Percentiles rank a stretch among this genome's conserved stretches.
Evolutionary conservation across 140 eudicot species (phyloP).

Genomic region (Stevia rebaudiana): DNA sequence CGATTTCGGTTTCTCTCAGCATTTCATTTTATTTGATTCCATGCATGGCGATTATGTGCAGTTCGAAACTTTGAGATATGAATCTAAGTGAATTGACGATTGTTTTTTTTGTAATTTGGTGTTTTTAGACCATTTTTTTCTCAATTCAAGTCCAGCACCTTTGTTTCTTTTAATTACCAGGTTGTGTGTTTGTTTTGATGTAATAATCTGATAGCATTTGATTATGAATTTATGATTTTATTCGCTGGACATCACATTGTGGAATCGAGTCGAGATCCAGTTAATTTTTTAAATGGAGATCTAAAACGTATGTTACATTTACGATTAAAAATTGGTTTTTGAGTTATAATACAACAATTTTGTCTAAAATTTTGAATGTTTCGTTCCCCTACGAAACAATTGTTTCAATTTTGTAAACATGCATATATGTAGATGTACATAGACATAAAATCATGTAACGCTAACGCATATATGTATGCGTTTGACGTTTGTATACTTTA

Average conservation of each 20-base stretch:
- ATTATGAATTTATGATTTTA: neutral
- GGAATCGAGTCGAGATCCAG: constrained; percentile 10
- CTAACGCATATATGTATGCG: neutral
- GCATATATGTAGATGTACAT: neutral
- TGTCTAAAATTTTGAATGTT: neutral
- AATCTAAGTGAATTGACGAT: constrained; percentile 14
- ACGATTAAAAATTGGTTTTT: neutral
- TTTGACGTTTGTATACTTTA: no score
- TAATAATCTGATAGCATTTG: constrained; percentile 5
- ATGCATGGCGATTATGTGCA: constrained; percentile 12
- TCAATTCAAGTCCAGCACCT: neutral
- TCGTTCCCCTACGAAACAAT: neutral
- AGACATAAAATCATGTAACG: neutral
- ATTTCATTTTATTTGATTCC: neutral
- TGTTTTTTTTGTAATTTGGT: neutral
- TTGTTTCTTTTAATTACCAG: neutral
- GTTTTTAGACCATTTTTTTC: neutral
- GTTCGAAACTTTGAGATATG: neutral
- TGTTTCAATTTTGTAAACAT: neutral
- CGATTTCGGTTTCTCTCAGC: neutral
- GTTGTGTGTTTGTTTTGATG: constrained; percentile 1
- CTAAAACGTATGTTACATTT: constrained; percentile 1
- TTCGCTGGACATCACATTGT: neutral
- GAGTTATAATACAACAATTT: neutral
- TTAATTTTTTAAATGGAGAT: neutral